Conservation (phyloP, 495 filamentous ascomycete species). For the Parathielavia appendiculata region DNA sequence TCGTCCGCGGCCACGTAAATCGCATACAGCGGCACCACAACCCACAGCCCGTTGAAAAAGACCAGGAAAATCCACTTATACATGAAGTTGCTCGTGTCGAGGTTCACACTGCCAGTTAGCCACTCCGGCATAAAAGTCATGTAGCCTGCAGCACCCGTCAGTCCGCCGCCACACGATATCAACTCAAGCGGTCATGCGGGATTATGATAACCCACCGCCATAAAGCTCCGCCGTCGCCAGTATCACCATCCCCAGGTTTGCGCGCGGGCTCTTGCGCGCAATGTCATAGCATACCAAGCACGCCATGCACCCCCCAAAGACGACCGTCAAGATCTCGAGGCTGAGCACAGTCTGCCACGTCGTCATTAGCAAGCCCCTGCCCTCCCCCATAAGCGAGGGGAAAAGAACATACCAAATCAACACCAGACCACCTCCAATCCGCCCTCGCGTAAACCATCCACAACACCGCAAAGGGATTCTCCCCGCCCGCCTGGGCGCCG, state of each 20-base stretch:
- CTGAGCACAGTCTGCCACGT: conserved; percentile 59
- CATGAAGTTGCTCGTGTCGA: conserved; percentile 78
- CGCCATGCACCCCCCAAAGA: conserved; percentile 68
- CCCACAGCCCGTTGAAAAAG: conserved; percentile 93
- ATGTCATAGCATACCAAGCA: conserved; percentile 65
- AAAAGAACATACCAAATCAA: conserved; percentile 54
- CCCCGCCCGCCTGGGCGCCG: conserved; percentile 63
- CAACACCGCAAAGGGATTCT: conserved; percentile 57
- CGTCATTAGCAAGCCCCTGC: neutral
- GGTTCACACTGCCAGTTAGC: conserved; percentile 68
- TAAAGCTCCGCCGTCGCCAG: conserved; percentile 93
- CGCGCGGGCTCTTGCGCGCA: conserved; percentile 50
- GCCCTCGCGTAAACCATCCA: conserved; percentile 95
- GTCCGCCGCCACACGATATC: neutral
- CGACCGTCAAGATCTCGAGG: conserved; percentile 80
- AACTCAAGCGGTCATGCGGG: neutral
- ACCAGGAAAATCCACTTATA: conserved; percentile 83
- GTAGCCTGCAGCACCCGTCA: conserved; percentile 49
- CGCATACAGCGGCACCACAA: conserved; percentile 71
- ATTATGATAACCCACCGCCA: conserved; percentile 50
- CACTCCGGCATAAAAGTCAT: conserved; percentile 98
- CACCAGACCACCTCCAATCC: conserved; percentile 73
- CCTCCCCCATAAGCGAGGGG: no score
- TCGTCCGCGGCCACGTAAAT: conserved; percentile 62
- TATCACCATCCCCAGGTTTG: conserved; percentile 65